Evolutionary conservation across 805 yeast genomes (phyloP).

Genomic region (Helenozyma rhizophorensis): DNA sequence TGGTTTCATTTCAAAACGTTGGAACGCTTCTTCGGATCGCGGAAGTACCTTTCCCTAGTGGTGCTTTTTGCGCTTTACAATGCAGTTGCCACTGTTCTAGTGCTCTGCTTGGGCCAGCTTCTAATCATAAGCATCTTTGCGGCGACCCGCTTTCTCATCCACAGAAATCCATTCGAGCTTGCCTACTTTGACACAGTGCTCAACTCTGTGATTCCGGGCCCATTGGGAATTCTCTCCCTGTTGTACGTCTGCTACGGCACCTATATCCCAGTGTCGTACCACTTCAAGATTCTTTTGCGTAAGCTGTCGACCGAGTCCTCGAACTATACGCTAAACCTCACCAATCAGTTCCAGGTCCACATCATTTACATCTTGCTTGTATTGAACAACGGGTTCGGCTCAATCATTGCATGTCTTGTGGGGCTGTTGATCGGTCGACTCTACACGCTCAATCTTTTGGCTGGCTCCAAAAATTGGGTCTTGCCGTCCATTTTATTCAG

Average conservation of each 20-base stretch:
- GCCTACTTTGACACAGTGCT: slow-evolving; percentile 24
- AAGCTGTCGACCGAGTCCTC: slow-evolving; percentile 12
- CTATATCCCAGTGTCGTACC: slow-evolving; percentile 31
- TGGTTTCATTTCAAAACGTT: slow-evolving; percentile 50
- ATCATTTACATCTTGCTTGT: slow-evolving; percentile 32
- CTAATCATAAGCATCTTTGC: slow-evolving; percentile 35
- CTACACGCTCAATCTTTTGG: slow-evolving; percentile 39
- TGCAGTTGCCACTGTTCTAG: slow-evolving; percentile 30
- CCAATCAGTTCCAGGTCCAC: slow-evolving; percentile 40
- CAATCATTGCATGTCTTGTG: slow-evolving; percentile 33
- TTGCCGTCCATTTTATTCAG: slow-evolving; percentile 25
- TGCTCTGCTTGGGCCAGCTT: slow-evolving; percentile 42
- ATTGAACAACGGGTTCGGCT: slow-evolving; percentile 40
- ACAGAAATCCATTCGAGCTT: slow-evolving; percentile 4
- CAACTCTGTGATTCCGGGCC: slow-evolving; percentile 36
- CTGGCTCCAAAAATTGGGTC: slow-evolving; percentile 35
- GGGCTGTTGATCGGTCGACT: slow-evolving; percentile 45
- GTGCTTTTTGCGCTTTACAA: slow-evolving; percentile 46
- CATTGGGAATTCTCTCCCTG: slow-evolving; percentile 36
- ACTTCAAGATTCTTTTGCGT: slow-evolving; percentile 28
- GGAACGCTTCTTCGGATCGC: slow-evolving; percentile 56
- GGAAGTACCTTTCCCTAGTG: slow-evolving; percentile 47
- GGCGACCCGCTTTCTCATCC: slow-evolving; percentile 1
- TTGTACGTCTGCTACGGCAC: slow-evolving; percentile 36
- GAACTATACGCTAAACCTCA: slow-evolving; percentile 15